Base-by-base conservation (phyloP, 805 yeast genomes). In the Osmozyma mogii region DNA sequence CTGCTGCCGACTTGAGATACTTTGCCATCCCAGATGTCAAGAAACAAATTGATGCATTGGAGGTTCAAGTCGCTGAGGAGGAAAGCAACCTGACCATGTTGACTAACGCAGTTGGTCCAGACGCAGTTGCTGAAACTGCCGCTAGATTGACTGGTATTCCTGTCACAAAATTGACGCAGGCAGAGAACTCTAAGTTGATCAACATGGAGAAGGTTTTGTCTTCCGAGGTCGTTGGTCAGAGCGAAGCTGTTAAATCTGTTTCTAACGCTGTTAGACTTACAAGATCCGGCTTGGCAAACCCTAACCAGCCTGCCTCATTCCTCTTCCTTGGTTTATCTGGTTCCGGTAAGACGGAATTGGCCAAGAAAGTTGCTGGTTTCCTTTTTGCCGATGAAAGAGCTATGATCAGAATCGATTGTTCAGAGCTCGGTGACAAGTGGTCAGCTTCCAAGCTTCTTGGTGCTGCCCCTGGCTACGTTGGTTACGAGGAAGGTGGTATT, bases 61-160 rank as follows among this genome's bases (percentile, higher is more conserved):
- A 92, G 58, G 53, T 67, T 33, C 64, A 77, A 51, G 88, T 80
- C 22, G 83, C 83, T 21, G 87, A 81, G 47, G 94, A 84, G 50
- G 84, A 75, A 44, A 65, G 70, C 30, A 67, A 69, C 31, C 71
- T 72, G 6, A 62, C 79, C 8, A 64, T 89, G 72, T 73, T 87
- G 34, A 84, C 75, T 49, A 94, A 89, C 50, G 92, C 85, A 28
- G 98, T 92, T 32, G 92, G 89, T 31, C 49, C 65, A 4, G 96
- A 87, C 35, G 84, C 84, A 33, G 88, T 88, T 46, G 84, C 95
- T n/a, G 96, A 88, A 59, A 88, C 96, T 16, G 95, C 95, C 14
- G 96, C 96, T 3, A 74, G 95, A 54, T 68, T 94, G 47, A 89
- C 98, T 3, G 97, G 97, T 54, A 89, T 92, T 37, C 98, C 98